Conservation (phyloP, 306 rosid species). For the Astragalus membranaceus region DNA sequence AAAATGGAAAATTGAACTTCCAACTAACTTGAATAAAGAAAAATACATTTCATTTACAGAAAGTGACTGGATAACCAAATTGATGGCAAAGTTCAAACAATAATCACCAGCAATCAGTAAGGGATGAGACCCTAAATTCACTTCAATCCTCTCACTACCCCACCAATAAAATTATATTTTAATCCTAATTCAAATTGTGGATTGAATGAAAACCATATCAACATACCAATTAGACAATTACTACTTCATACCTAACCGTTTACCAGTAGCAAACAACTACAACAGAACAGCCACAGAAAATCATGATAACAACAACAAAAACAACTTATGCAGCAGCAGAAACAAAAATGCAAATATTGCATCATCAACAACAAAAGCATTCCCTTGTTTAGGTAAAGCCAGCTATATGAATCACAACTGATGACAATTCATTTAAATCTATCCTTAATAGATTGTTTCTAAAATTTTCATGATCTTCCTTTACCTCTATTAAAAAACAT, state of each 20-base stretch:
- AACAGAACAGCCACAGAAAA: not conserved
- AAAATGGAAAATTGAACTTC: not conserved
- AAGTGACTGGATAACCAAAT: constrained; percentile 25
- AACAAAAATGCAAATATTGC: not conserved
- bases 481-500: not conserved
- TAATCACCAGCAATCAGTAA: constrained; percentile 21
- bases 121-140: constrained; percentile 21
- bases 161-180: constrained; percentile 16
- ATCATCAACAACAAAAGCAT: not conserved
- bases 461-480: not conserved
- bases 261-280: not conserved
- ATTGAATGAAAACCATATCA: not conserved
- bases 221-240: not conserved
- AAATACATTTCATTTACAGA: not conserved
- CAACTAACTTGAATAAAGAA: not conserved
- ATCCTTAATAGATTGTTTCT: not conserved
- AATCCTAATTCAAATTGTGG: not conserved
- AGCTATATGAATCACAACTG: not conserved
- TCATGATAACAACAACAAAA: not conserved
- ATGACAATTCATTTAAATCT: not conserved
- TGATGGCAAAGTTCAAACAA: constrained; percentile 11
- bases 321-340: not conserved
- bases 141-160: not conserved
- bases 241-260: not conserved
- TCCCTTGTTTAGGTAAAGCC: not conserved